phyloP scores from a whole-genome alignment of 768 basidiomycete genomes.

The Tylopilus subfusipes region DNA sequence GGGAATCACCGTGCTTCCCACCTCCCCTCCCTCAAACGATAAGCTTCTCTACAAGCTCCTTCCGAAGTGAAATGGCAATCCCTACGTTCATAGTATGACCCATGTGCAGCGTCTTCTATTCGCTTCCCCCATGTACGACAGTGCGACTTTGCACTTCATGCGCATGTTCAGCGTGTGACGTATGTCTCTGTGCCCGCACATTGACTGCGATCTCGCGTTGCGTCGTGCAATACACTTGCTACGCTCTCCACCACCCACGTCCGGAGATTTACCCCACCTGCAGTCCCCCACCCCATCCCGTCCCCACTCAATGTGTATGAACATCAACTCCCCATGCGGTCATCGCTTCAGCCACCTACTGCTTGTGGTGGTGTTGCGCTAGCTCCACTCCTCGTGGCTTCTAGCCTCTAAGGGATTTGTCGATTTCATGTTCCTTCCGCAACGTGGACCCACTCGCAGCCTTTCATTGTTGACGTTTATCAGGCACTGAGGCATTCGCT shows the following conservation, averaged over 20 bases:
- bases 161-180: slow-evolving; percentile 7
- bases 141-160: slow-evolving; percentile 8
- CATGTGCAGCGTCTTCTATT: slow-evolving; percentile 3
- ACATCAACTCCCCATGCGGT: neutral
- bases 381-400: slow-evolving; percentile 21
- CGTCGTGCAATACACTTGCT: neutral
- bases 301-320: neutral
- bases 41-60: slow-evolving; percentile 19
- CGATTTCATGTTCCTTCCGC: slow-evolving; percentile 11
- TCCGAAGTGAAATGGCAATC: slow-evolving; percentile 20
- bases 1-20: slow-evolving; percentile 15
- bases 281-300: neutral
- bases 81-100: neutral
- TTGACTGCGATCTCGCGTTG: slow-evolving; percentile 2
- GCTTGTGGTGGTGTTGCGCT: neutral
- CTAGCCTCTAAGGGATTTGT: slow-evolving; percentile 3
- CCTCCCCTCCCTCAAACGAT: slow-evolving; percentile 9
- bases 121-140: neutral
- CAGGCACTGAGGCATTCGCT: slow-evolving; percentile 22
- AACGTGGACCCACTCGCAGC: neutral
- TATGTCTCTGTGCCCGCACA: neutral
- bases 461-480: neutral
- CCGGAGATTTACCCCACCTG: slow-evolving; percentile 21
- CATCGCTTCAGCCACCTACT: slow-evolving; percentile 1
- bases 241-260: neutral